Evolutionary conservation across 2,329 filamentous ascomycete species (phyloP), one percentile per base, ranked within the genome.

Genomic region (Pseudogymnoascus sp.): DNA sequence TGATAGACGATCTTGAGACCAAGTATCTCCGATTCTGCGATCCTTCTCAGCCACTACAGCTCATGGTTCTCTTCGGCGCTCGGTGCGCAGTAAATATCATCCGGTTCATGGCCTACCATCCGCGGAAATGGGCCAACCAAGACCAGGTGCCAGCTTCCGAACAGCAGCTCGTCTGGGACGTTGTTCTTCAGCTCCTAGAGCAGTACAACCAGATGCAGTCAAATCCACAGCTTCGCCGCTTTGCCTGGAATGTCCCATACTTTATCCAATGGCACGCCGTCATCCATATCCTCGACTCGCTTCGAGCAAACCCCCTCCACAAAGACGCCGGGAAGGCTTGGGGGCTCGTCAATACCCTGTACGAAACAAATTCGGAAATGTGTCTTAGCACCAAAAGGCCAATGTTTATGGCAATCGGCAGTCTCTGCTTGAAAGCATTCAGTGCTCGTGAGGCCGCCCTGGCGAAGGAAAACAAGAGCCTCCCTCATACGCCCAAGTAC

Each of bases 1-100:
- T 80, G 13, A 76, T 79, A 63, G 68, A 69, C 11, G 66, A 61
- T 8, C 65, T 77, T 28, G 75, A 77, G 63, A 68, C 70, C 38
- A 76, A 75, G 33, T 77, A 72, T 40, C 67, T 77, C 2, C 69
- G 74, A 11, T 75, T 75, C 62, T 76, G 74, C 65, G 74, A 78
- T 64, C 71, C 75, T 7, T 66, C 72, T 4, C 68, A 70, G 4
- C 75, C 75, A 1, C 47, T 76, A 2, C 75, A 78, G 38, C 5
- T 61, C 68, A 19, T 68, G 60, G 65, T 65, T 21, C 63, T 65
- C 10, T 62, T 68, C 53, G 62, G 64, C n/a, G 64, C 19, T 23
- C 23, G 50, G 26, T 21, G 17, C 9, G 31, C 63, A 40, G 50
- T 31, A 5, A 63, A 63, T 11, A 65, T 66, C 17, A 47, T 66